These are phyloP conservation scores for Eragrostis tef DNA, from an alignment of 202 grass and related monocot species.

Conservation along the genomic window DNA sequence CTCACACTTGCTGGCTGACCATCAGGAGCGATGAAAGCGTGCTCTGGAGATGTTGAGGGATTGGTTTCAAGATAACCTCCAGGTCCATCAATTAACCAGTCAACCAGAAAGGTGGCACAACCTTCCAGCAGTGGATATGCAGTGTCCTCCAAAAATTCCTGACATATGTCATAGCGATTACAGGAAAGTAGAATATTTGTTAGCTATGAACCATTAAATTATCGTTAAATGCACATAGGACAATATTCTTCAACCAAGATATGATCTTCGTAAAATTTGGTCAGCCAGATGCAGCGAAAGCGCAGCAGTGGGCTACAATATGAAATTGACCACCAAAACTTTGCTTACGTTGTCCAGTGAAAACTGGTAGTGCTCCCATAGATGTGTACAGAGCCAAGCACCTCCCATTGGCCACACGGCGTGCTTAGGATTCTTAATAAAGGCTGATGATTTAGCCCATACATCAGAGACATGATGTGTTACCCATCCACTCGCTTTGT, in stretches of 20 bases:
- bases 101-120: slow-evolving; percentile 60
- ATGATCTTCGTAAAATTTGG: background rate
- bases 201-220: background rate
- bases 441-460: slow-evolving; percentile 67
- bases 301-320: too few species aligned
- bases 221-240: background rate
- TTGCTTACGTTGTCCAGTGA: slow-evolving; percentile 62
- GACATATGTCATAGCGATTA: background rate
- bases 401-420: slow-evolving; percentile 83
- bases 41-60: slow-evolving; percentile 77
- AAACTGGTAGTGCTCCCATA: slow-evolving; percentile 69
- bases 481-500: slow-evolving; percentile 65
- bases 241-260: background rate
- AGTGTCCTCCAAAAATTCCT: slow-evolving; percentile 64
- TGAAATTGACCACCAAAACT: background rate
- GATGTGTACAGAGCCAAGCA: slow-evolving; percentile 70
- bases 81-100: slow-evolving; percentile 65
- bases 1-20: slow-evolving; percentile 56
- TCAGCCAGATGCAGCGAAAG: too few species aligned
- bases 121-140: slow-evolving; percentile 67
- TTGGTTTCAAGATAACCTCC: slow-evolving; percentile 59
- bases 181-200: background rate
- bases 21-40: slow-evolving; percentile 64
- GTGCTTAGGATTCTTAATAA: slow-evolving; percentile 51
- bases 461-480: slow-evolving; percentile 68